A percentile compares a stretch with the other conserved stretches of the same genome.
phyloP scores from a whole-genome alignment of 2,329 filamentous ascomycete genomes.

The Clarireedia sp. region DNA sequence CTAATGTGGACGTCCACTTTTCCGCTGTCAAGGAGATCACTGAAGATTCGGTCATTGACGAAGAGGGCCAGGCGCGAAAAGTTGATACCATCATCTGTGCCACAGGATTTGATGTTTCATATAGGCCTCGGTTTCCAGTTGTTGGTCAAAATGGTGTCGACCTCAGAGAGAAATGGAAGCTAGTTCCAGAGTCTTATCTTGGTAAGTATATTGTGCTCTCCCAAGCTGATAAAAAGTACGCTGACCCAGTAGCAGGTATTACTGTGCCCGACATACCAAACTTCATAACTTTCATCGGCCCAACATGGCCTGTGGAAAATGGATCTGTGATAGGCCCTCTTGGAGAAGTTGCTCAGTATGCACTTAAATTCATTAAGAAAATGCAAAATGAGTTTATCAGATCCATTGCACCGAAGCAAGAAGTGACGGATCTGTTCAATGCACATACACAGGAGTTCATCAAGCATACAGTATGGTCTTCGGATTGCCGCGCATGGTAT shows the following conservation, averaged over 20 bases:
- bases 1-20: conserved; percentile 44
- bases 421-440: conserved; percentile 42
- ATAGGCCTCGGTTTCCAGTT: conserved; percentile 21
- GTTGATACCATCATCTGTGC: conserved; percentile 33
- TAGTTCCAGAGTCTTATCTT: conserved; percentile 22
- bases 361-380: conserved; percentile 24
- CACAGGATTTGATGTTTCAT: conserved; percentile 30
- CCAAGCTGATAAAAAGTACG: background rate
- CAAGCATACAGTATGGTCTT: conserved; percentile 44
- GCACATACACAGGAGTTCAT: conserved; percentile 43
- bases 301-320: conserved; percentile 23
- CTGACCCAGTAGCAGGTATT: conserved; percentile 17
- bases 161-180: conserved; percentile 27
- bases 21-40: conserved; percentile 34
- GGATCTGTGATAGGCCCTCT: conserved; percentile 21
- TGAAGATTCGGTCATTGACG: conserved; percentile 28
- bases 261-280: conserved; percentile 23
- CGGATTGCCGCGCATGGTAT: conserved; percentile 28
- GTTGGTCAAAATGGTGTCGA: conserved; percentile 17
- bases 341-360: conserved; percentile 16
- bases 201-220: background rate
- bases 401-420: conserved; percentile 37
- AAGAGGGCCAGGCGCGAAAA: conserved; percentile 22
- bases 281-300: conserved; percentile 24
- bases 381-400: conserved; percentile 42